Evolutionary conservation across 2,329 filamentous ascomycete genomes (phyloP).

Genomic region (Domatiomyces globalis): DNA sequence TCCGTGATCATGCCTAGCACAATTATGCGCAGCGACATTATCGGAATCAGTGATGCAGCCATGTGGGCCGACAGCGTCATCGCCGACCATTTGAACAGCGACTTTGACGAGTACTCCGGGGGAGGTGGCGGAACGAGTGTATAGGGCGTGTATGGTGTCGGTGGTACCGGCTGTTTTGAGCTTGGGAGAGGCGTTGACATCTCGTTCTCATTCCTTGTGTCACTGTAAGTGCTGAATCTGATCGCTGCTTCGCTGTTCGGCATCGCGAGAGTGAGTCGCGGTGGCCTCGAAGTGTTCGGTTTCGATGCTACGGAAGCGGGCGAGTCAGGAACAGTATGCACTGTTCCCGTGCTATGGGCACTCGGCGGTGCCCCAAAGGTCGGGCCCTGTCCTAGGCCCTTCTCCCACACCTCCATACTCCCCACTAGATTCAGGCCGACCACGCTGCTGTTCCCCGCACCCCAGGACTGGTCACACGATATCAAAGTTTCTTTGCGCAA

Average conservation of each 20-base stretch:
- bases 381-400: neutral
- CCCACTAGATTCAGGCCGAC: neutral
- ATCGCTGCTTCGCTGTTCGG: neutral
- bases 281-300: neutral
- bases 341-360: too few relatives aligned
- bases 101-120: neutral
- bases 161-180: neutral
- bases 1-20: conserved; percentile 13
- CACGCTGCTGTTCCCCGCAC: neutral
- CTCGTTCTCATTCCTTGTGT: neutral
- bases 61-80: conserved; percentile 12
- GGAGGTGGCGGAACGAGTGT: neutral
- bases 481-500: conserved; percentile 11
- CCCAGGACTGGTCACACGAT: too few relatives aligned
- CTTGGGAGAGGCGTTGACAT: neutral
- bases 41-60: conserved; percentile 11
- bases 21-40: conserved; percentile 9
- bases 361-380: too few relatives aligned
- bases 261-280: neutral
- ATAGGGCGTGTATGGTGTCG: neutral
- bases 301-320: neutral
- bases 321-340: neutral
- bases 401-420: neutral
- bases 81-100: conserved; percentile 9
- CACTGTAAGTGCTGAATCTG: neutral